These are phyloP conservation scores for Pestalotiopsis sp. DNA, from an alignment of 2,329 filamentous ascomycete genomes.

Conservation along the genomic window DNA sequence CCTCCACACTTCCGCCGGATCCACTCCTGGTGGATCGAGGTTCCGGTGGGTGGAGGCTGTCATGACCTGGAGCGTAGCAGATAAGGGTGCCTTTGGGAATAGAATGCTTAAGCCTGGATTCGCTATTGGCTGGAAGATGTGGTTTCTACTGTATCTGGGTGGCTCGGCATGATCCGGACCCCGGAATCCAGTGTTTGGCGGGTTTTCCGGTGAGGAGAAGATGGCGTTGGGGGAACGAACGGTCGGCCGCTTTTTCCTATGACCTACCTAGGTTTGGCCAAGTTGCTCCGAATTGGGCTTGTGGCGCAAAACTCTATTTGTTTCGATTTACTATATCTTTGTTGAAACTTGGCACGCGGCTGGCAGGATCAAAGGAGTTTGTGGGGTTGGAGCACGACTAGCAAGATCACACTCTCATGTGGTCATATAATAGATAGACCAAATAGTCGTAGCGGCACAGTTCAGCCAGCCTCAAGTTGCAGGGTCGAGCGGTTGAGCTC, in stretches of 20 bases:
- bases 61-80: neutral
- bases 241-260: neutral
- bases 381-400: neutral
- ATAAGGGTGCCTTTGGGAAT: neutral
- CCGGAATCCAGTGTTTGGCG: neutral
- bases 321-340: neutral
- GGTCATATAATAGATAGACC: neutral
- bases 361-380: neutral
- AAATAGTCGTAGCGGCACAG: too few species aligned
- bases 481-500: too few species aligned
- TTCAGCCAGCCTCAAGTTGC: too few species aligned
- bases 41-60: neutral
- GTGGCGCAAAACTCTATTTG: neutral
- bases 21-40: neutral
- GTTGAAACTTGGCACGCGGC: neutral
- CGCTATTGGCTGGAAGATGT: neutral
- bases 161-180: neutral
- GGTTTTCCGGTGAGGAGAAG: constrained; percentile 7
- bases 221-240: neutral
- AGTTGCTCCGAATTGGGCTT: neutral
- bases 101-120: neutral
- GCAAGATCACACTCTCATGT: neutral
- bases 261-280: neutral
- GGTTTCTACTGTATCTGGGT: neutral
- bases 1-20: neutral